Percentiles rank a stretch among this genome's conserved stretches.
phyloP scores from a whole-genome alignment of 169 alveolate species.

The Toxoplasma gondii region DNA sequence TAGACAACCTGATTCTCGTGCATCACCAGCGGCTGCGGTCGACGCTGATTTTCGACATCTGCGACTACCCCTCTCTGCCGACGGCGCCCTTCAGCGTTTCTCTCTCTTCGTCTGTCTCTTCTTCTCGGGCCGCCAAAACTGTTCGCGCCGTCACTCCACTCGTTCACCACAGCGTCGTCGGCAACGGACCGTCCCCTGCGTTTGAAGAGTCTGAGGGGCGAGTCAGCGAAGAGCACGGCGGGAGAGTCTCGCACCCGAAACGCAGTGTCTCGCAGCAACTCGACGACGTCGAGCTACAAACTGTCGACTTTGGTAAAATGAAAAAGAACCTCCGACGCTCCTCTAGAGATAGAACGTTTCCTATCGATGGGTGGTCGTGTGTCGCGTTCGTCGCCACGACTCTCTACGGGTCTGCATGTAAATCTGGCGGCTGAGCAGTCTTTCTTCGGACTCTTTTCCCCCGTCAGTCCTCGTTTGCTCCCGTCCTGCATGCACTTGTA shows the following conservation, averaged over 20 bases:
- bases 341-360: too few relatives aligned
- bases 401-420: too few relatives aligned
- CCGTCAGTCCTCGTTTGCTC: too few relatives aligned
- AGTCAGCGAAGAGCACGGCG: neutral
- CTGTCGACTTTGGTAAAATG: neutral
- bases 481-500: too few relatives aligned
- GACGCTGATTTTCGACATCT: constrained; percentile 17
- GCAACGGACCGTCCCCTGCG: neutral
- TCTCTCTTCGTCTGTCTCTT: neutral
- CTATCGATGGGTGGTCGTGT: too few relatives aligned
- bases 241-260: neutral
- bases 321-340: too few relatives aligned
- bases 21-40: constrained; percentile 38
- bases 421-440: too few relatives aligned
- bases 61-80: neutral
- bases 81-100: neutral
- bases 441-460: too few relatives aligned
- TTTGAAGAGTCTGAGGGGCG: neutral
- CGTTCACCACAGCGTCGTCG: neutral
- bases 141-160: constrained; percentile 15
- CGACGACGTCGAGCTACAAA: neutral
- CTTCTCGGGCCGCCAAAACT: neutral
- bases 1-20: constrained; percentile 7
- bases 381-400: too few relatives aligned
- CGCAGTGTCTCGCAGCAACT: neutral